Evolutionary conservation across 495 filamentous ascomycete species (phyloP).

Genomic region (Bathelium albidoporum): DNA sequence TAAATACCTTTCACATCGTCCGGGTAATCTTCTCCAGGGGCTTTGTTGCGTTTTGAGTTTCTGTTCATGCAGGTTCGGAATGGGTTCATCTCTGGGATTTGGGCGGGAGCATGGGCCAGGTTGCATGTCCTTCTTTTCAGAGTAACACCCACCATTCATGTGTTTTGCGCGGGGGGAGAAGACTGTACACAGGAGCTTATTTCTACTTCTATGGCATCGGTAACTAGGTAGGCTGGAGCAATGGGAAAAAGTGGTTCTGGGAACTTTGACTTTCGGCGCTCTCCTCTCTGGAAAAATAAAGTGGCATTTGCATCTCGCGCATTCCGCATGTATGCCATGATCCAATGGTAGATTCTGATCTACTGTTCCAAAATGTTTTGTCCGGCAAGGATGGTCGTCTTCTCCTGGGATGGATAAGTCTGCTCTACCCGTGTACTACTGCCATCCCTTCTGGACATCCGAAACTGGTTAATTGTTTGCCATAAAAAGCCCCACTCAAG

Average conservation of each 20-base stretch:
- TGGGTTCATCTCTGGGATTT: neutral
- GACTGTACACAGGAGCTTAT: neutral
- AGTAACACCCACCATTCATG: neutral
- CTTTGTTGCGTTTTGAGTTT: neutral
- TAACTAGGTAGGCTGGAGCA: slow-evolving; percentile 3
- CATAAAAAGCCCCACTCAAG: no score
- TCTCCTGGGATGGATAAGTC: no score
- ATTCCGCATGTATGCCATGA: neutral
- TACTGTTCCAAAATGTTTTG: neutral
- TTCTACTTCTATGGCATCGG: neutral
- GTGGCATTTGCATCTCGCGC: neutral
- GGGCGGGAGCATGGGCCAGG: neutral
- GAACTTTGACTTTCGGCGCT: neutral
- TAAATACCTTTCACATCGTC: neutral
- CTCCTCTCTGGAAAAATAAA: neutral
- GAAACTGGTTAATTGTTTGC: no score
- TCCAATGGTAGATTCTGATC: no score
- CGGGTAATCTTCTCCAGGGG: neutral
- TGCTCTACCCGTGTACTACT: no score
- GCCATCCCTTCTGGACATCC: no score
- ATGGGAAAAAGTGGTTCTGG: slow-evolving; percentile 2
- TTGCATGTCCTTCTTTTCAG: neutral
- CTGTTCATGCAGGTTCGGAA: neutral
- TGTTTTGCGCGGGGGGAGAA: neutral
- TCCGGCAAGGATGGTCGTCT: no score